Conservation (phyloP, 2,329 filamentous ascomycete species). For the Coniochaeta hoffmannii region DNA sequence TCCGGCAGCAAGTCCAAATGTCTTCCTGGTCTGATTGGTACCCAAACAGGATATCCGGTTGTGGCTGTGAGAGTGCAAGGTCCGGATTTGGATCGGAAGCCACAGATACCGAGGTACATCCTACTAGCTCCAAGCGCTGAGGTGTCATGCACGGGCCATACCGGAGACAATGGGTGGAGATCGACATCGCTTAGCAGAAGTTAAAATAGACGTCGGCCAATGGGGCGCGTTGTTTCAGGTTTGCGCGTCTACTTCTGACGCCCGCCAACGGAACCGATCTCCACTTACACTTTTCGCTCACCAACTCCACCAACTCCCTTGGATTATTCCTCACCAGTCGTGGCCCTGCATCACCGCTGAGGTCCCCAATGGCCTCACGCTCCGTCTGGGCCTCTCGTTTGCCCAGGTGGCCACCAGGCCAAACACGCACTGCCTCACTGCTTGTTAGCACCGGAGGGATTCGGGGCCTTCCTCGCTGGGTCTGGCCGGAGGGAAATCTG, state of each 20-base stretch:
- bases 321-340: slow-evolving; percentile 3
- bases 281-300: background rate
- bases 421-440: slow-evolving; percentile 14
- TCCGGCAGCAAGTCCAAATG: background rate
- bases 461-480: background rate
- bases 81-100: background rate
- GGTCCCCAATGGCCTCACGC: slow-evolving; percentile 7
- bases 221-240: slow-evolving; percentile 3
- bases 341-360: background rate
- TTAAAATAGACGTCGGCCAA: slow-evolving; percentile 1
- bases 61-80: background rate
- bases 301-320: background rate
- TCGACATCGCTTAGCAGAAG: background rate
- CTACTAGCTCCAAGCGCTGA: background rate
- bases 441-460: background rate
- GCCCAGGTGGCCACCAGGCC: slow-evolving; percentile 4
- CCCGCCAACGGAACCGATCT: background rate
- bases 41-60: background rate
- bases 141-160: background rate
- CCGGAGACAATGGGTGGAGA: background rate
- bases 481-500: background rate
- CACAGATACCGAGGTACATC: background rate
- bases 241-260: background rate
- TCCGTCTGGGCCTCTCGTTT: slow-evolving; percentile 17
- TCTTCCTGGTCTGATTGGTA: background rate